Evolutionary conservation across 306 rosid genomes (phyloP).

Genomic region (Sphenostylis stenocarpa): DNA sequence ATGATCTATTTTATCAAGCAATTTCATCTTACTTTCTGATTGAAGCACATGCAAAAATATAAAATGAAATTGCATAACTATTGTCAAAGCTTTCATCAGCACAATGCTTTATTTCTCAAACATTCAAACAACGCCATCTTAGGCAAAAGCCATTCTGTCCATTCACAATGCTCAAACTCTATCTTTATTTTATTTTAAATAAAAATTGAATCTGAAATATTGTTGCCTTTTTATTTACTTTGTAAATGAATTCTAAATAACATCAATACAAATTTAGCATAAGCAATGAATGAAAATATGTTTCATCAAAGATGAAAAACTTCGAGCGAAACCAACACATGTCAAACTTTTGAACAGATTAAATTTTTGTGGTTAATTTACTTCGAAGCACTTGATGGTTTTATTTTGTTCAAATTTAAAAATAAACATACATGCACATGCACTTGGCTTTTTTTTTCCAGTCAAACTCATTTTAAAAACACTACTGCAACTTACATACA

Average conservation of each 20-base stretch:
- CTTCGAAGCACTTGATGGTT: not conserved
- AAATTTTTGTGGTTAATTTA: too few relatives aligned
- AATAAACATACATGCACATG: not conserved
- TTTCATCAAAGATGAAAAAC: not conserved
- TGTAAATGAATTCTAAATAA: too few relatives aligned
- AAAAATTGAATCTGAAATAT: too few relatives aligned
- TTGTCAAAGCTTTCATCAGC: slow-evolving; percentile 15
- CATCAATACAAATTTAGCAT: too few relatives aligned
- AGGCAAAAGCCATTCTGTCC: not conserved
- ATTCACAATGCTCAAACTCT: not conserved
- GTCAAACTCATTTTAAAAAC: not conserved
- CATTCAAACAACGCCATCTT: slow-evolving; percentile 23
- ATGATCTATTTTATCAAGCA: not conserved
- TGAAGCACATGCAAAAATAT: slow-evolving; percentile 33
- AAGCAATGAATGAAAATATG: not conserved
- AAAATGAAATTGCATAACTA: slow-evolving; percentile 15
- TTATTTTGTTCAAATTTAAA: not conserved
- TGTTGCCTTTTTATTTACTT: too few relatives aligned
- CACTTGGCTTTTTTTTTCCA: not conserved
- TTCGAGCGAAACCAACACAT: not conserved
- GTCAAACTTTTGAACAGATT: not conserved
- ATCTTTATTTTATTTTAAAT: not conserved
- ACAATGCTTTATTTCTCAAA: not conserved
- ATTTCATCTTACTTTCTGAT: slow-evolving; percentile 13
- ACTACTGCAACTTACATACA: not conserved